A percentile compares a stretch with the other conserved stretches of the same genome.
phyloP scores from a whole-genome alignment of 2,329 filamentous ascomycete genomes.

The Aspergillus candidus region DNA sequence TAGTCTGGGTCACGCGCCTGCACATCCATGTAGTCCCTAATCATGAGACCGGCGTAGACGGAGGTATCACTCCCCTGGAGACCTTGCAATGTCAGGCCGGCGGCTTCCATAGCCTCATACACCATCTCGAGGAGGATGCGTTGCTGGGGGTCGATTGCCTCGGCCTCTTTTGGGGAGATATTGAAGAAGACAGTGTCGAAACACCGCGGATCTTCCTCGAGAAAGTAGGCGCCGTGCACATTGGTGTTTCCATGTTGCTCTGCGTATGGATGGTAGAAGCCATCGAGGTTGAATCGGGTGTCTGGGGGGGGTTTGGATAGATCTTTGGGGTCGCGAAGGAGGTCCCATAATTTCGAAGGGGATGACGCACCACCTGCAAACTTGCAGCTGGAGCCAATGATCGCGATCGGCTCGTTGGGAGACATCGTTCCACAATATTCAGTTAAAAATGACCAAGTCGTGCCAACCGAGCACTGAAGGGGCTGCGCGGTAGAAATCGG shows the following conservation, averaged over 20 bases:
- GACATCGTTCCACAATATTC: too few relatives aligned
- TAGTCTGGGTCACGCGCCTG: constrained; percentile 10
- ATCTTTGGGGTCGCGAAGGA: constrained; percentile 20
- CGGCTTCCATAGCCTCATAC: constrained; percentile 20
- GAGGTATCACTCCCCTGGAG: constrained; percentile 21
- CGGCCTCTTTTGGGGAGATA: constrained; percentile 25
- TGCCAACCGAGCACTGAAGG: too few relatives aligned
- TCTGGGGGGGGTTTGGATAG: constrained; percentile 16
- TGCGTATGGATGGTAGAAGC: constrained; percentile 20
- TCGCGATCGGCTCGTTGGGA: constrained; percentile 19
- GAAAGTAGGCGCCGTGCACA: constrained; percentile 19
- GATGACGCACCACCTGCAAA: constrained; percentile 20
- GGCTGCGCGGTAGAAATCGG: too few relatives aligned
- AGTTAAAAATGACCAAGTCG: too few relatives aligned
- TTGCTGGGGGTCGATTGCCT: constrained; percentile 25
- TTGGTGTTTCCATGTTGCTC: constrained; percentile 22
- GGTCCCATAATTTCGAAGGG: constrained; percentile 21
- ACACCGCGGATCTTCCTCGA: constrained; percentile 18
- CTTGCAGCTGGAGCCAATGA: constrained; percentile 21
- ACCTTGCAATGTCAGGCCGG: constrained; percentile 18
- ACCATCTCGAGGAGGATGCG: constrained; percentile 22
- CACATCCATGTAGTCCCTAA: constrained; percentile 21
- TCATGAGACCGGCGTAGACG: constrained; percentile 24
- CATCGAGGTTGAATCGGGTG: constrained; percentile 17
- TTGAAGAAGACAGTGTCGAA: constrained; percentile 25